Evolutionary conservation across 1,284 basidiomycete genomes (phyloP), one percentile per base, ranked within the genome.

Genomic region (Melampsora larici-populina): DNA sequence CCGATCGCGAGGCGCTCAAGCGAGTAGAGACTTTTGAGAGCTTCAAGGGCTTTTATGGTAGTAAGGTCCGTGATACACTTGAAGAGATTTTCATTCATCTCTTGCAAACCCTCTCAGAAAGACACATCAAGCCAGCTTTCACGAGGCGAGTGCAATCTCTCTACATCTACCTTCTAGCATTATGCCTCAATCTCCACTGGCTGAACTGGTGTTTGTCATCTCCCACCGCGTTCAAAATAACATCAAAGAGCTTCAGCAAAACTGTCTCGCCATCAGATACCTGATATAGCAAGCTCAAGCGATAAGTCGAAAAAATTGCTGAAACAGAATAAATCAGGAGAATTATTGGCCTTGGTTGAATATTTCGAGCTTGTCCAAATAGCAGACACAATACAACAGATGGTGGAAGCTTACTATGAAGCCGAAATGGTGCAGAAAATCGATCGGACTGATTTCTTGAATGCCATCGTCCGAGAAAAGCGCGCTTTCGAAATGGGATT

Each of bases 291-390:
- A 36, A 36, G 36, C 36, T 92, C 94, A 80, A 91, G 94, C 81
- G 88, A 90, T 73, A 89, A 88, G 73, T 90, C 89, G 21, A 89
- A 88, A 33, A 89, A 88, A 78, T 26, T 33, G 36, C 36, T 46
- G 13, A 70, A 49, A 26, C 26, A 70, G 66, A 26, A 68, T 18
- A 33, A 51, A 49, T 31, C 29, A 17, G 29, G n/a, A 72, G 55
- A 55, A 70, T 4, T 36, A 36, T 36, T 94, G 0, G 94, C 96
- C 0, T 85, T 99, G 1, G 86, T 97, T 63, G 94, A 98, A 84
- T 99, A 99, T 85, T 98, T 99, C 81, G 96, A 98, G 86, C 87
- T 99, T 21, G 95, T 97, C 0, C 96, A 99, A 85, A 87, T 98
- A 21, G 97, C 94, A 0, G 96, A 99, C 84, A 99, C 93, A 24